Percentiles rank a stretch among this genome's conserved stretches.
These are phyloP conservation scores for Haberlea rhodopensis DNA, from an alignment of 257 asterid genomes.

Conservation along the genomic window DNA sequence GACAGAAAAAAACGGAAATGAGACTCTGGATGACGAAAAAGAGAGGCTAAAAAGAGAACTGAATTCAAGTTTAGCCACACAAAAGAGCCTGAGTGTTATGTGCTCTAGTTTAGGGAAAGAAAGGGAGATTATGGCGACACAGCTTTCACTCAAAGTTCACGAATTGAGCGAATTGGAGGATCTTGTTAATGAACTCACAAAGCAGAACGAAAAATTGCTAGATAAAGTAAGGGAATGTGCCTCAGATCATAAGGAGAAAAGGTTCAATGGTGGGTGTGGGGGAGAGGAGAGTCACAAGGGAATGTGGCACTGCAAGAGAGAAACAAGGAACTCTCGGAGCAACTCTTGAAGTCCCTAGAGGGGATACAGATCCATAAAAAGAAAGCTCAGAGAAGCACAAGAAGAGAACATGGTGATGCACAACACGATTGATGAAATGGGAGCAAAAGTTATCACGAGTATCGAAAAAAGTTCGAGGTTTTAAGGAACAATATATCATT, in stretches of 20 bases:
- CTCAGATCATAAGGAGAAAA: constrained; percentile 31
- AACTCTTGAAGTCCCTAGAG: constrained; percentile 46
- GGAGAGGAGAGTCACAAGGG: constrained; percentile 30
- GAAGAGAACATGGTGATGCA: constrained; percentile 45
- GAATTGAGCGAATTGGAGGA: constrained; percentile 59
- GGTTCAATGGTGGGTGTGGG: neutral
- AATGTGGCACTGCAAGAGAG: constrained; percentile 44
- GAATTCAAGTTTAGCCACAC: constrained; percentile 47
- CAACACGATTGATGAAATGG: constrained; percentile 47
- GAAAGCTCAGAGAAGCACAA: constrained; percentile 42
- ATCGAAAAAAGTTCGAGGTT: constrained; percentile 39
- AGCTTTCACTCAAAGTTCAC: constrained; percentile 52
- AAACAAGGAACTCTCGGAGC: constrained; percentile 40
- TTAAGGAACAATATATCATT: constrained; percentile 35
- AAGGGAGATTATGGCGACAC: constrained; percentile 68
- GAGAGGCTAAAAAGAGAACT: constrained; percentile 54
- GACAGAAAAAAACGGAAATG: constrained; percentile 26
- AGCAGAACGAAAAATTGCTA: constrained; percentile 42
- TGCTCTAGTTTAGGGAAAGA: constrained; percentile 72
- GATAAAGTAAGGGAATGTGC: constrained; percentile 42
- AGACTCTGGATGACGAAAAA: constrained; percentile 36
- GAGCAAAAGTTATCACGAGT: constrained; percentile 36
- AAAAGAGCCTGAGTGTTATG: constrained; percentile 63
- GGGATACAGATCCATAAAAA: constrained; percentile 55
- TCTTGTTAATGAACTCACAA: constrained; percentile 43